Base-by-base conservation (phyloP, 2,329 filamentous ascomycete genomes). In the Sclerotinia minor region DNA sequence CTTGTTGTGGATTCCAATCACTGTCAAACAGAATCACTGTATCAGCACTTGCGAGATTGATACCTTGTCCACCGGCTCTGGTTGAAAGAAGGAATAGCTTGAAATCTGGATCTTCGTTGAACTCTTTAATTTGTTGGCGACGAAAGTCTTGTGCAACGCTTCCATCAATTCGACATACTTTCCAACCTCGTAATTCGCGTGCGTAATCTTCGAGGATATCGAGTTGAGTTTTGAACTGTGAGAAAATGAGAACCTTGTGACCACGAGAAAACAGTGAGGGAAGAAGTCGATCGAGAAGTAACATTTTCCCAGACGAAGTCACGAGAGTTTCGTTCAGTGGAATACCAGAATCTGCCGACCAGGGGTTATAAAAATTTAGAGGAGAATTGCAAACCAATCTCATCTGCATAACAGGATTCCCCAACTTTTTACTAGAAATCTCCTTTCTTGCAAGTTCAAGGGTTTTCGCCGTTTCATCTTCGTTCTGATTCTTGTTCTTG, bases 291-390 rank as follows among this genome's bases (percentile, higher is more conserved):
- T 99, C 95, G 0, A 99, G 85, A 0, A 99, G 85, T 2, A 97
- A 85, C 92, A 99, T 97, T 78, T 99, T 99, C 19, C 95, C 95
- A 0, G 93, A 97, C 0, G 92, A 87, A 0, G 90, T 94, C 45
- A 99, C 86, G 7, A 99, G 85, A 1, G 85, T 89, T 75, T 96
- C 91, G 74, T 98, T 93, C 0, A 92, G 81, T 0, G 85, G 81
- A 0, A 84, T 78, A 7, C 85, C 84, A 1, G 84, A 82, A 21
- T 86, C 83, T 7, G 82, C 82, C 0, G 85, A 83, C 86, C 94
- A 98, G 0, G 95, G 94, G 76, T 93, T 96, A 79, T 96, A 98
- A 78, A 99, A 98, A 76, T 97, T 96, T 79, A 97, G 94, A 0
- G 95, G 95, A 0, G 89, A 92, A 78, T 99, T 97, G 79, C 95